A percentile compares a stretch with the other conserved stretches of the same genome.
phyloP scores from a whole-genome alignment of 176 grass and related monocot genomes.

The Aegilops longissima region DNA sequence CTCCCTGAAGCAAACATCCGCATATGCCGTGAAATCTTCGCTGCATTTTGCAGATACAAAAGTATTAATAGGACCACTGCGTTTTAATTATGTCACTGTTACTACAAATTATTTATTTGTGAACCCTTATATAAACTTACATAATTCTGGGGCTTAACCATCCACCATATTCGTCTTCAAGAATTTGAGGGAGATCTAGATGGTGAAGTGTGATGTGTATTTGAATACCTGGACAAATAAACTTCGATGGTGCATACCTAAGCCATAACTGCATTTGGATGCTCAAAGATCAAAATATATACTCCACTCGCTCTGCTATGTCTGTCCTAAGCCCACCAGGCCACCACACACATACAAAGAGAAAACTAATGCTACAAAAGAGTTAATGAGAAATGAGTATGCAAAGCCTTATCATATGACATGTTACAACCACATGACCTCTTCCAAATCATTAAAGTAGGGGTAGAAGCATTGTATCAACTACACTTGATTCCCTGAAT shows the following conservation, averaged over 20 bases:
- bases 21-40: conserved; percentile 63
- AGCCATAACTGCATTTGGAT: not conserved
- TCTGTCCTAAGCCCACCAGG: too few relatives aligned
- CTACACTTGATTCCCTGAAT: too few relatives aligned
- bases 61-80: not conserved
- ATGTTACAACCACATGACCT: not conserved
- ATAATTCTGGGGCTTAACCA: conserved; percentile 53
- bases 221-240: conserved; percentile 41
- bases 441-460: too few relatives aligned
- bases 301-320: not conserved
- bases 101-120: not conserved
- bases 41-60: conserved; percentile 23
- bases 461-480: too few relatives aligned
- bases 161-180: conserved; percentile 62
- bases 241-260: not conserved
- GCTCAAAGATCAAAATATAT: not conserved
- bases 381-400: too few relatives aligned
- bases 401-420: not conserved
- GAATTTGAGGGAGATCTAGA: conserved; percentile 52
- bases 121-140: conserved; percentile 21
- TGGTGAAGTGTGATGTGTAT: conserved; percentile 49
- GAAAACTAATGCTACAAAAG: too few relatives aligned
- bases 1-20: conserved; percentile 58
- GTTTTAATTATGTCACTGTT: not conserved
- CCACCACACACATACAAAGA: not conserved